These are phyloP conservation scores for Rugonectria rugulosa DNA, from an alignment of 2,329 filamentous ascomycete species.

Conservation along the genomic window DNA sequence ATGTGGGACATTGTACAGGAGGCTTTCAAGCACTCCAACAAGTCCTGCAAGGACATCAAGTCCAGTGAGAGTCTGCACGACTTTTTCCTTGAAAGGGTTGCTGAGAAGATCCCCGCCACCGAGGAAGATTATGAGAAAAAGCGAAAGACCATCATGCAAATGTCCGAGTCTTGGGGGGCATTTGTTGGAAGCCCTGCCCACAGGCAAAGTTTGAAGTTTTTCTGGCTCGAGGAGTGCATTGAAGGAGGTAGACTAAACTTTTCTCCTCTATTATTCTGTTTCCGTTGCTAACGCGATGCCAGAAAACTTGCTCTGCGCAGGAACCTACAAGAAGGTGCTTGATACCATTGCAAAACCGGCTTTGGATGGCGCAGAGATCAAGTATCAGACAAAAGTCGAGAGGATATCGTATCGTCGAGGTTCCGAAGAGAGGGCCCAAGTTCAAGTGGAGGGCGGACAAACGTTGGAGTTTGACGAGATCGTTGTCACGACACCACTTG, in stretches of 20 bases:
- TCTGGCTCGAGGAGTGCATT: slow-evolving; percentile 81
- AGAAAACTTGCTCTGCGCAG: slow-evolving; percentile 68
- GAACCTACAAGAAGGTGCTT: slow-evolving; percentile 67
- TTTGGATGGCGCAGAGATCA: slow-evolving; percentile 61
- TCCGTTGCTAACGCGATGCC: slow-evolving; percentile 3
- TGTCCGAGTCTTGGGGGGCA: slow-evolving; percentile 73
- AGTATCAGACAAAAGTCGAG: slow-evolving; percentile 56
- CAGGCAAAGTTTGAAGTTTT: slow-evolving; percentile 75
- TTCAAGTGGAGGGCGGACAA: slow-evolving; percentile 56
- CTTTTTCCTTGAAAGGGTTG: slow-evolving; percentile 58
- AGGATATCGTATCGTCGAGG: slow-evolving; percentile 48
- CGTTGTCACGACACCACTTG: slow-evolving; percentile 72
- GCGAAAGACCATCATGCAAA: slow-evolving; percentile 55
- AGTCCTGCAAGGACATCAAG: slow-evolving; percentile 57
- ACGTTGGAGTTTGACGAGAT: slow-evolving; percentile 69
- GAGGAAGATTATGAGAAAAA: slow-evolving; percentile 49
- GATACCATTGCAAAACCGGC: slow-evolving; percentile 65
- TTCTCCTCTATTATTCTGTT: neutral
- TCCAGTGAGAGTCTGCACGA: slow-evolving; percentile 58
- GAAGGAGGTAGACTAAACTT: slow-evolving; percentile 63
- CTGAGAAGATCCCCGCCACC: slow-evolving; percentile 55
- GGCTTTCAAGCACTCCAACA: slow-evolving; percentile 72
- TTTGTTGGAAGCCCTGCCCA: slow-evolving; percentile 72
- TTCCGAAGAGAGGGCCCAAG: slow-evolving; percentile 45
- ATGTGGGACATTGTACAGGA: slow-evolving; percentile 75